These are phyloP conservation scores for Amanita muscaria DNA, from an alignment of 768 basidiomycete species.

Conservation along the genomic window DNA sequence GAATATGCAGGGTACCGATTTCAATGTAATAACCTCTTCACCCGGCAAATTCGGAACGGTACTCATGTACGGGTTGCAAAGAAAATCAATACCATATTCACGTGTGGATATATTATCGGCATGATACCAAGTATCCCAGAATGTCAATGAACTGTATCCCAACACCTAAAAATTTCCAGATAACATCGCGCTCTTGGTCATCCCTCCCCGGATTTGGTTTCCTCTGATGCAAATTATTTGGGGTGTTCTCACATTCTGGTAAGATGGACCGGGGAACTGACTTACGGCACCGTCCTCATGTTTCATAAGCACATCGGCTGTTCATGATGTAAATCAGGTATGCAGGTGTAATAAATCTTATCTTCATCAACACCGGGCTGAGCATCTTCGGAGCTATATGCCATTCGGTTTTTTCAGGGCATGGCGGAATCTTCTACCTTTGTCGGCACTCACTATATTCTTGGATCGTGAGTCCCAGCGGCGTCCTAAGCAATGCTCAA, in stretches of 20 bases:
- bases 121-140: constrained; percentile 55
- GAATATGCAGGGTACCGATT: constrained; percentile 52
- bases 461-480: constrained; percentile 59
- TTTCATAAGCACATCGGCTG: constrained; percentile 42
- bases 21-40: constrained; percentile 44
- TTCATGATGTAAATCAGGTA: constrained; percentile 49
- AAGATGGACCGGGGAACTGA: neutral
- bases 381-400: constrained; percentile 53
- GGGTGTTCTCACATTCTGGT: constrained; percentile 62
- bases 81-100: constrained; percentile 65
- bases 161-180: constrained; percentile 25
- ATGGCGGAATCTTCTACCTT: constrained; percentile 70
- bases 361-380: neutral
- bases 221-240: constrained; percentile 58
- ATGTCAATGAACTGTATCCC: neutral
- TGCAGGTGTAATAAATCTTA: neutral
- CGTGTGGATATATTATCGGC: constrained; percentile 68
- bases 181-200: constrained; percentile 56
- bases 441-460: constrained; percentile 64
- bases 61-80: no score
- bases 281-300: neutral
- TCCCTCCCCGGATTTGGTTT: constrained; percentile 58
- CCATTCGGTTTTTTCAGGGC: constrained; percentile 66
- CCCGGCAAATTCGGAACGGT: no score
- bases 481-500: no score